Conservation (phyloP, 345 rosid species). For the Capsella bursapastoris region DNA sequence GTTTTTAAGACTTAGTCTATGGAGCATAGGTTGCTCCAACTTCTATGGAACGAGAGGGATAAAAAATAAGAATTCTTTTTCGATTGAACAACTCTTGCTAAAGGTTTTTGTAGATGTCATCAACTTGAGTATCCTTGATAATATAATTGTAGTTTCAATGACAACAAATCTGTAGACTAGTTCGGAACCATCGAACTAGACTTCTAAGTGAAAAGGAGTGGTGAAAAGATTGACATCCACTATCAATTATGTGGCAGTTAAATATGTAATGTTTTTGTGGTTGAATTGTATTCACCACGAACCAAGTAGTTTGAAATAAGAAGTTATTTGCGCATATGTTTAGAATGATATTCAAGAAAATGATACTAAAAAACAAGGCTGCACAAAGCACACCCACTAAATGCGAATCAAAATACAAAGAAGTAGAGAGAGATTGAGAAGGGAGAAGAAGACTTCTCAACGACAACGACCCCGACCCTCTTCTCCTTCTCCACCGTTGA, state of each 20-base stretch:
- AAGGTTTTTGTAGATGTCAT: too few species aligned
- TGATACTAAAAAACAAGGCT: background rate
- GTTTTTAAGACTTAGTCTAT: background rate
- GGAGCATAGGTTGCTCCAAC: background rate
- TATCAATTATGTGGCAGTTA: background rate
- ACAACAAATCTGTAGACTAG: background rate
- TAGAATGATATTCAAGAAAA: background rate
- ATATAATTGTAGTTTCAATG: too few species aligned
- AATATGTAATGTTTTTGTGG: background rate
- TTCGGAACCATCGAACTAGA: background rate
- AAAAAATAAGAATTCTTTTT: background rate
- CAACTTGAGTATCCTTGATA: too few species aligned
- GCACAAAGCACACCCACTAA: conserved; percentile 19
- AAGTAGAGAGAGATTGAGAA: conserved; percentile 6
- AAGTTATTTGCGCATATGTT: conserved; percentile 1
- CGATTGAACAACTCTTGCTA: background rate
- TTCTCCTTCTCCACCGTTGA: conserved; percentile 46
- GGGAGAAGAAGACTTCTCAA: conserved; percentile 24
- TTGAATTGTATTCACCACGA: background rate
- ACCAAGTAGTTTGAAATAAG: background rate
- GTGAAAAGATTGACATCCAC: background rate
- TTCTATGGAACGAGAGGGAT: background rate
- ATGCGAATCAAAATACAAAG: conserved; percentile 37
- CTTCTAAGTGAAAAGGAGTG: background rate
- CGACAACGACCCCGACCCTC: conserved; percentile 21